Base-by-base conservation (phyloP, 2,329 filamentous ascomycete genomes). In the Myriosclerotinia scirpicola region DNA sequence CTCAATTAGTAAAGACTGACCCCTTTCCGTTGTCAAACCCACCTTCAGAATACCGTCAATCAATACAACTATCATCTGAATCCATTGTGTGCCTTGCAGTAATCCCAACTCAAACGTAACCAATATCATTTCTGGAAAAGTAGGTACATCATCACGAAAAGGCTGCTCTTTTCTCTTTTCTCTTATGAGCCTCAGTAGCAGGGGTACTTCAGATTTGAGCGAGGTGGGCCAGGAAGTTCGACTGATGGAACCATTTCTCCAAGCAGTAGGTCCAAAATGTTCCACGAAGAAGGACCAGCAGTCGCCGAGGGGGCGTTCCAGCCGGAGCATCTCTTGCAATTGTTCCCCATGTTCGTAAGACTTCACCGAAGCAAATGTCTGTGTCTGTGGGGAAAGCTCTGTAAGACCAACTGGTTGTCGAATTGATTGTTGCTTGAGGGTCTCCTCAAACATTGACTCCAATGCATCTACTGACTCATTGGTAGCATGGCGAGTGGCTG, bases 371-470 rank as follows among this genome's bases (percentile, higher is more conserved):
- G 68, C 58, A 14, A 64, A 52, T 1, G 61, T 53, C 26, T 59
- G 50, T 38, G 61, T 53, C 26, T 60, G 50, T 34, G 56, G 62
- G 36, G 64, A 53, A n/a, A 44, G 50, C 26, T 63, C 55, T 64
- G 59, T 36, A 14, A 65, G 36, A 48, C 44, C 54, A 58, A 54
- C 44, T 26, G 53, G 20, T 50, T 50, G 20, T 17, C 60, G 36
- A 52, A 60, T 42, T 4, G 64, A 40, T 50, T 59, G 68, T 30
- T 67, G 62, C 17, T 69, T 68, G 38, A 75, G 53, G 53, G 67
- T 72, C 22, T 75, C 64, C 60, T 75, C 72, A 54, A 77, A 77
- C 26, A 77, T 71, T 15, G 72, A 71, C 67, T 77, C 75, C 11
- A 77, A 72, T 17, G 69, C 66, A 67, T 75, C 72, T 62, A 66